Conservation (phyloP, 257 asterid species). For the Solanum pimpinellifolium region DNA sequence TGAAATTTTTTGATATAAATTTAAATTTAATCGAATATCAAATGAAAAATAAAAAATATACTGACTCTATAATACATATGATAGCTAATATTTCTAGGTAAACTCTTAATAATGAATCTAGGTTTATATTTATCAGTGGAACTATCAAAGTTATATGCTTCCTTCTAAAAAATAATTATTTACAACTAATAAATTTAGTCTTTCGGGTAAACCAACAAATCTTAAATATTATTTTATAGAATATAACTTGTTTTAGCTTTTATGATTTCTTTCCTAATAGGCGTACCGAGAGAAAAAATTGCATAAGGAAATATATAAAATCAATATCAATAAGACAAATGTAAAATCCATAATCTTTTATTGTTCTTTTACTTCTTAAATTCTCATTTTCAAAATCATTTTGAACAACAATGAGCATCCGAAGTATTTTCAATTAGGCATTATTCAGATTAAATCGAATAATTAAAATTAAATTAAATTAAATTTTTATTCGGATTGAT, state of each 20-base stretch:
- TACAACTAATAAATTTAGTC: background rate
- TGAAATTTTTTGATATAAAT: rapidly evolving
- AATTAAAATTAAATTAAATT: too few relatives aligned
- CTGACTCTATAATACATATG: too few relatives aligned
- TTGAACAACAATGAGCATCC: background rate
- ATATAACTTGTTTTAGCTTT: background rate
- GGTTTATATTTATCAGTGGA: background rate
- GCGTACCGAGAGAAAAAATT: background rate
- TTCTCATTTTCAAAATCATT: background rate
- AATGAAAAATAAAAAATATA: too few relatives aligned
- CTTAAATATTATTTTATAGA: background rate
- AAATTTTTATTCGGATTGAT: too few relatives aligned
- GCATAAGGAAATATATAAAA: background rate
- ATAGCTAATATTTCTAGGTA: too few relatives aligned
- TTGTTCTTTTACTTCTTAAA: background rate
- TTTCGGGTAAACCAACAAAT: background rate
- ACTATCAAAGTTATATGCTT: background rate
- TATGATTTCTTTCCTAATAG: background rate
- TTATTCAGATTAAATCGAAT: too few relatives aligned
- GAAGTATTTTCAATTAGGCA: too few relatives aligned
- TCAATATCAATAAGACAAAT: background rate
- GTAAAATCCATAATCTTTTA: background rate
- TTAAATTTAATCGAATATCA: too few relatives aligned
- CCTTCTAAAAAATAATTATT: too few relatives aligned
- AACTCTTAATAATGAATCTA: background rate